phyloP scores from a whole-genome alignment of 225 moss, liverwort and hornwort genomes.

The Pseudoscleropodium purum region DNA sequence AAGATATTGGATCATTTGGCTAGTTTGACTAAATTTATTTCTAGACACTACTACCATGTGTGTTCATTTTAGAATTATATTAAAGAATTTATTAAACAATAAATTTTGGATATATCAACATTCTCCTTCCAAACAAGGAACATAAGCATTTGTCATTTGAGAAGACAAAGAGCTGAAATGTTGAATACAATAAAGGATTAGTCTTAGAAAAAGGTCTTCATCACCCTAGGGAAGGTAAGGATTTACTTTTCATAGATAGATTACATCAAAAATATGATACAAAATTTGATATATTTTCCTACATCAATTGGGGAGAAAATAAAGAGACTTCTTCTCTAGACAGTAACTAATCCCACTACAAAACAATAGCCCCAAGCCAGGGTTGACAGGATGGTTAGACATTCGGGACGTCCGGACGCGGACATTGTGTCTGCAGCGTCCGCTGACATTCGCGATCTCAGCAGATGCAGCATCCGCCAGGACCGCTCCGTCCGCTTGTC shows the following conservation, averaged over 20 bases:
- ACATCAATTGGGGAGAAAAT: background rate
- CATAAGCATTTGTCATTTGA: background rate
- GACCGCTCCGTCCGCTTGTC: too few species aligned
- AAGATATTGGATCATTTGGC: too few species aligned
- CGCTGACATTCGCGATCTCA: too few species aligned
- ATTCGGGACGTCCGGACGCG: too few species aligned
- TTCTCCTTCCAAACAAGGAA: background rate
- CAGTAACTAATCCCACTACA: background rate
- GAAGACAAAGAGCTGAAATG: background rate
- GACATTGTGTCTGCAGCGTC: too few species aligned
- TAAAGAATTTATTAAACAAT: background rate
- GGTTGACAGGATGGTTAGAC: too few species aligned
- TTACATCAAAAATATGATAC: background rate
- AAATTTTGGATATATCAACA: too few species aligned
- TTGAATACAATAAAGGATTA: background rate
- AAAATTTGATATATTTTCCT: background rate
- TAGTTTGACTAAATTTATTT: too few species aligned
- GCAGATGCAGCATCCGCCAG: too few species aligned
- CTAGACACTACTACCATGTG: accelerated
- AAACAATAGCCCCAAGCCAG: too few species aligned
- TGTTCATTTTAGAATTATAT: background rate
- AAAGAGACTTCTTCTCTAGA: background rate
- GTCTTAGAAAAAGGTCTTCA: background rate
- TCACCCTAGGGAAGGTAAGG: background rate
- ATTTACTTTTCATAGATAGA: background rate